Evolutionary conservation across 805 yeast genomes (phyloP), one percentile per base, ranked within the genome.

Genomic region (Teunomyces kruisii): DNA sequence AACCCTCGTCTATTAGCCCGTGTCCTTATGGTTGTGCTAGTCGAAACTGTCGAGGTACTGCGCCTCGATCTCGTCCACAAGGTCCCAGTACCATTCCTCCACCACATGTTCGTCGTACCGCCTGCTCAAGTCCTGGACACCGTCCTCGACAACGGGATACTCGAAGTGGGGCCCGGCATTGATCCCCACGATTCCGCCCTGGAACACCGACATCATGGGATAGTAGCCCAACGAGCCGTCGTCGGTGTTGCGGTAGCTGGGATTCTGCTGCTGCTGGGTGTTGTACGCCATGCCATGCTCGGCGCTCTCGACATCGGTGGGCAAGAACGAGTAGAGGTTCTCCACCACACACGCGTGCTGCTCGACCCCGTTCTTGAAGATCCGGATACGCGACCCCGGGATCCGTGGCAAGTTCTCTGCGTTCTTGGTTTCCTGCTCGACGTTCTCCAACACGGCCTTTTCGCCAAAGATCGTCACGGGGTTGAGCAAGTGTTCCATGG

Each of bases 141-240:
- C 59, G 33, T 16, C 6, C 0, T 53, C 51, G 0, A 55, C 58
- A 0, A 84, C 79, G 10, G 67, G 64, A 42, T 55, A 72, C 48
- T 72, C 70, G 53, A 90, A 77, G 9, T 81, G 72, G 0, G 88
- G 85, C 0, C 90, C 86, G 2, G 88, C 74, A 50, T 86, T 82
- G 45, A 92, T 62, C 47, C 78, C 70, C 4, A 88, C 96, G 8
- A 77, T 68, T 0, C 98, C 98, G 2, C 85, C 85, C 52, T 80
- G 81, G 59, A 80, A 94, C 19, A 86, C 86, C 44, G 96, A 86
- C 28, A 88, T 74, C 70, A 90, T 88, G 1, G 99, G 98, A 65
- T 83, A 94, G 61, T 94, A 94, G 0, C 98, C 99, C 44, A 89
- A 66, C 35, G 80, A 70, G 0, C 96, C 96, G 59, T 94, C 97